Percentiles rank a stretch among this genome's conserved stretches.
phyloP scores from a whole-genome alignment of 1,139 yeast species.

The Meyerozyma athensensis region DNA sequence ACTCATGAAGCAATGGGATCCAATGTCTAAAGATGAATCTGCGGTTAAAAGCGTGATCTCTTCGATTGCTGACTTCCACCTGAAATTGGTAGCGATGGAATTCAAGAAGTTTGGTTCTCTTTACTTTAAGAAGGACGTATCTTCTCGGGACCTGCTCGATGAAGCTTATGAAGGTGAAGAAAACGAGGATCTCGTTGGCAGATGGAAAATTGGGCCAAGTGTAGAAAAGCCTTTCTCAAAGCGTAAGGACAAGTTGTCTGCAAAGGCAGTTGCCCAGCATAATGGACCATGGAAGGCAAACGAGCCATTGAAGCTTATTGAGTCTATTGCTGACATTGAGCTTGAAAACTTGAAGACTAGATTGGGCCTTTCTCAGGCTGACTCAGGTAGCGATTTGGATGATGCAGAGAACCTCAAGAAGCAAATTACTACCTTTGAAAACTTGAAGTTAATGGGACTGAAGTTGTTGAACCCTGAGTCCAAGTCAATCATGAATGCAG shows the following conservation, averaged over 20 bases:
- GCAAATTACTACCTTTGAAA: slow-evolving; percentile 55
- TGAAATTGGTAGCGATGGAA: slow-evolving; percentile 42
- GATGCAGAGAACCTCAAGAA: slow-evolving; percentile 38
- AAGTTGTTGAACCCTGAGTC: slow-evolving; percentile 49
- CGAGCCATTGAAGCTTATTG: slow-evolving; percentile 55
- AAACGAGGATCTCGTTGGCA: slow-evolving; percentile 46
- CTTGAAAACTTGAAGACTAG: slow-evolving; percentile 57
- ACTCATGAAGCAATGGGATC: slow-evolving; percentile 88
- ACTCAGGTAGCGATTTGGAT: slow-evolving; percentile 41
- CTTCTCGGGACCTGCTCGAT: slow-evolving; percentile 32
- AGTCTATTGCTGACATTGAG: slow-evolving; percentile 63
- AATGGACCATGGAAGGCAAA: slow-evolving; percentile 75
- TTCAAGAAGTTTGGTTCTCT: slow-evolving; percentile 79
- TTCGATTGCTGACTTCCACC: slow-evolving; percentile 60
- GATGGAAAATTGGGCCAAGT: slow-evolving; percentile 93
- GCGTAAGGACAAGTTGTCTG: slow-evolving; percentile 47
- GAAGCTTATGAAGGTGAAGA: slow-evolving; percentile 66
- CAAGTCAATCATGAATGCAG: slow-evolving; percentile 51
- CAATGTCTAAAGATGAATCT: slow-evolving; percentile 49
- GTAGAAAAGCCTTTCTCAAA: slow-evolving; percentile 76
- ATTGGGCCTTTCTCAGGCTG: slow-evolving; percentile 52
- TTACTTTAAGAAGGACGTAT: slow-evolving; percentile 65
- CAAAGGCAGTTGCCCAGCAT: slow-evolving; percentile 39
- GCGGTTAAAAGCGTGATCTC: slow-evolving; percentile 52
- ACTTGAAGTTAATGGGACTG: slow-evolving; percentile 52